Evolutionary conservation across 2,329 filamentous ascomycete genomes (phyloP).

Genomic region (Leptoxyphium fumago): DNA sequence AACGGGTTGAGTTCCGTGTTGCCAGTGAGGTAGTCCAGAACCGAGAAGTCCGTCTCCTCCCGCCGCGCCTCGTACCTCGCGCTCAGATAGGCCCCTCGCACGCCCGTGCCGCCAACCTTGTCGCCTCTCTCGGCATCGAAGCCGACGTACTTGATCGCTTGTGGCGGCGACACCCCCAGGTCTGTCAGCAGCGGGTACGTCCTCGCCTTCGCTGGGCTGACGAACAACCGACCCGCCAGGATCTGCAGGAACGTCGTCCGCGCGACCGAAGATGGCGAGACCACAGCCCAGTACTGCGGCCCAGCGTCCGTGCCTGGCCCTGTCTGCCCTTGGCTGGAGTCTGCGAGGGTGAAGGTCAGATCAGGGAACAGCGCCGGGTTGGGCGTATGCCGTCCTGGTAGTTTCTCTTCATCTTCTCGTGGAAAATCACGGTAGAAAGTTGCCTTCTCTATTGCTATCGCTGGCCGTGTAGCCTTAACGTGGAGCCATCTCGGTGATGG

Average conservation of each 20-base stretch:
- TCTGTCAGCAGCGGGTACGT: slow-evolving; percentile 61
- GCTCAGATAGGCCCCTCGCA: slow-evolving; percentile 67
- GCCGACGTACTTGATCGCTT: slow-evolving; percentile 76
- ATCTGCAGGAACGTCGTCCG: slow-evolving; percentile 74
- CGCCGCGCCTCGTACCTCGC: slow-evolving; percentile 79
- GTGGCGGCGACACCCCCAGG: slow-evolving; percentile 42
- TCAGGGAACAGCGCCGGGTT: slow-evolving; percentile 63
- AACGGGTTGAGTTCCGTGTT: slow-evolving; percentile 71
- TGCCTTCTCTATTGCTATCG: slow-evolving; percentile 56
- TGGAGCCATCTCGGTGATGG: no score
- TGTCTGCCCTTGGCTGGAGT: slow-evolving; percentile 15
- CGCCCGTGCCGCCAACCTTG: slow-evolving; percentile 36
- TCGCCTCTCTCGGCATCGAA: slow-evolving; percentile 61
- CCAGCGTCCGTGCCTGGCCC: slow-evolving; percentile 1
- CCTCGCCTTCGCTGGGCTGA: slow-evolving; percentile 58
- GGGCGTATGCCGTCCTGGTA: slow-evolving; percentile 15
- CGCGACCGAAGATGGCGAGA: slow-evolving; percentile 64
- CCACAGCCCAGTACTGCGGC: slow-evolving; percentile 62
- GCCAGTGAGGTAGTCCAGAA: slow-evolving; percentile 66
- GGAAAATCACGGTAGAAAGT: slow-evolving; percentile 74
- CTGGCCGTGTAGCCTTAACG: background rate
- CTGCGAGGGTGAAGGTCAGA: slow-evolving; percentile 55
- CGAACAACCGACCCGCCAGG: slow-evolving; percentile 60
- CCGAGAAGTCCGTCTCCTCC: slow-evolving; percentile 76
- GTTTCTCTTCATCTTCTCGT: slow-evolving; percentile 18